These are phyloP conservation scores for Seminavis robusta DNA, from an alignment of 108 stramenopile genomes.

Conservation along the genomic window DNA sequence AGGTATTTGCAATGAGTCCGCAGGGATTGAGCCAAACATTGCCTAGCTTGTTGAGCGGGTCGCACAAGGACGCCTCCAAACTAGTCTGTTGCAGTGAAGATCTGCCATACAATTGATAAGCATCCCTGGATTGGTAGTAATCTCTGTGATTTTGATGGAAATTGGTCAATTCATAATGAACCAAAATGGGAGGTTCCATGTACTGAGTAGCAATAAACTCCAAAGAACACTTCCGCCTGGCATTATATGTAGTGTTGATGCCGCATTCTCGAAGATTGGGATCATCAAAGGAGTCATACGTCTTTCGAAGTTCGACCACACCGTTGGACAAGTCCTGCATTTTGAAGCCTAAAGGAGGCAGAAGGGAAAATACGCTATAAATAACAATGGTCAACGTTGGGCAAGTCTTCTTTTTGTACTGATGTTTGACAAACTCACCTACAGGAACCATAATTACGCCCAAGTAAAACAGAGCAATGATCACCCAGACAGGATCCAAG, in stretches of 20 bases:
- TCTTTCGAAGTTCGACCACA: slow-evolving; percentile 50
- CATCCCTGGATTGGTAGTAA: slow-evolving; percentile 60
- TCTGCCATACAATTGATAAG: slow-evolving; percentile 43
- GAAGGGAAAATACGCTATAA: neutral
- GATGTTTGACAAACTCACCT: slow-evolving; percentile 35
- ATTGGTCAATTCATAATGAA: slow-evolving; percentile 95
- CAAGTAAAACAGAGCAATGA: slow-evolving; percentile 66
- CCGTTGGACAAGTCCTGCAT: slow-evolving; percentile 48
- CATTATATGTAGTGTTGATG: slow-evolving; percentile 38
- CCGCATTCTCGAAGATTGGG: slow-evolving; percentile 28
- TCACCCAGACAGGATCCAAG: slow-evolving; percentile 87
- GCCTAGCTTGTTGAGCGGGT: slow-evolving; percentile 58
- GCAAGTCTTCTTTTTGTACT: neutral
- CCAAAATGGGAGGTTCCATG: slow-evolving; percentile 87
- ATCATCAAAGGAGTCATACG: slow-evolving; percentile 49
- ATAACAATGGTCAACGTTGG: neutral
- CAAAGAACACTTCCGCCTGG: slow-evolving; percentile 29
- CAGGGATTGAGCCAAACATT: slow-evolving; percentile 89
- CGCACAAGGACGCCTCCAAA: slow-evolving; percentile 27
- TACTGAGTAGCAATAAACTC: slow-evolving; percentile 49
- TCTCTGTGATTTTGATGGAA: slow-evolving; percentile 98
- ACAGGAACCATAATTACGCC: slow-evolving; percentile 84
- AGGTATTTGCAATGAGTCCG: slow-evolving; percentile 96
- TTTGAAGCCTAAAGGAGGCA: slow-evolving; percentile 40
- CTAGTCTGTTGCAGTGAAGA: slow-evolving; percentile 16